Evolutionary conservation across 2,329 filamentous ascomycete genomes (phyloP).

Genomic region (Arthrobotrys sphaeroides): DNA sequence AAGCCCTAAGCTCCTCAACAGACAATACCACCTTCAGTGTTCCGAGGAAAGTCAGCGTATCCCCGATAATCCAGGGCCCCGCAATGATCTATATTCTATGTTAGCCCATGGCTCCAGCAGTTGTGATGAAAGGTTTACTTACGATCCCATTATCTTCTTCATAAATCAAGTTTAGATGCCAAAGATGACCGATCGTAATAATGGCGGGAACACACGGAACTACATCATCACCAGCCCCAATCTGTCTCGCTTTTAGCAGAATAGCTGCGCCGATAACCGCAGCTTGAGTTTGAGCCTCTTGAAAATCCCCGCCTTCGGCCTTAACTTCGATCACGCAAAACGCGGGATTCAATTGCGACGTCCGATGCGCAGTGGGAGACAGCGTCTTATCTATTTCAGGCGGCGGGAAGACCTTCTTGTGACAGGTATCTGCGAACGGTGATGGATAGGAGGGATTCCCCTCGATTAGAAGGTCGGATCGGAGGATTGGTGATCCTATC

Average conservation of each 20-base stretch:
- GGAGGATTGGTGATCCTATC: neutral
- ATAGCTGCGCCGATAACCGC: neutral
- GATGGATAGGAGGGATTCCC: slow-evolving; percentile 6
- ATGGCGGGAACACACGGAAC: neutral
- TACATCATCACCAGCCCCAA: neutral
- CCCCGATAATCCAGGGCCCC: neutral
- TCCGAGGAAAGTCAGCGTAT: neutral
- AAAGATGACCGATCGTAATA: neutral
- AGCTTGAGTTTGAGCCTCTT: neutral
- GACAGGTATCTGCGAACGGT: neutral
- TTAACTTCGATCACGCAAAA: slow-evolving; percentile 15
- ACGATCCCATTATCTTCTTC: neutral
- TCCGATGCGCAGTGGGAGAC: neutral
- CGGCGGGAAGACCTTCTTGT: neutral
- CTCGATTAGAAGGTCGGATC: slow-evolving; percentile 9
- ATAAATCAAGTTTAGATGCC: slow-evolving; percentile 3
- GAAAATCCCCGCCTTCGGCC: neutral
- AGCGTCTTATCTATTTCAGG: neutral
- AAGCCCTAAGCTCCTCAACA: neutral
- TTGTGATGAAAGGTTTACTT: neutral
- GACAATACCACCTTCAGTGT: neutral
- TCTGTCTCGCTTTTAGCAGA: neutral
- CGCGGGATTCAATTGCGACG: neutral
- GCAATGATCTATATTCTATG: neutral
- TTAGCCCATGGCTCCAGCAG: neutral